phyloP scores from a whole-genome alignment of 495 filamentous ascomycete species.

The Tuber indicum region DNA sequence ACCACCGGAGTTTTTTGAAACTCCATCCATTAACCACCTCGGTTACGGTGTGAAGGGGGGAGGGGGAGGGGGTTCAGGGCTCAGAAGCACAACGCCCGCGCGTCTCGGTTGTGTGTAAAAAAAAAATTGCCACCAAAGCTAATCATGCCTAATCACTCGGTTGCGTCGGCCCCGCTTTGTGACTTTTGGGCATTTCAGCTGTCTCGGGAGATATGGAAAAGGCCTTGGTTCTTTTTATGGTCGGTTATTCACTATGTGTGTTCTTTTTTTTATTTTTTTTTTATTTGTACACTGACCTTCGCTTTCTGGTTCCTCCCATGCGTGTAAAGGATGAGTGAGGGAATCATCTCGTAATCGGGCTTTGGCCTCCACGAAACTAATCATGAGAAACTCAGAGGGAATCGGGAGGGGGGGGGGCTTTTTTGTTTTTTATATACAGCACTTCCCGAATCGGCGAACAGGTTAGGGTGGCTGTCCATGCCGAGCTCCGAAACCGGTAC shows the following conservation, averaged over 20 bases:
- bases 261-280: too few species aligned
- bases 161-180: not conserved
- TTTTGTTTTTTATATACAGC: not conserved
- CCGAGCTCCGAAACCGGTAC: not conserved
- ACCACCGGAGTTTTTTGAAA: not conserved
- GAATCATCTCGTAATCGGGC: too few species aligned
- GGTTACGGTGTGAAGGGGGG: not conserved
- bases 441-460: not conserved
- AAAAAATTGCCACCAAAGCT: not conserved
- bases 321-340: too few species aligned
- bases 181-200: not conserved
- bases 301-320: too few species aligned
- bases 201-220: not conserved
- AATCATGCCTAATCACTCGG: not conserved
- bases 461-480: not conserved
- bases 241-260: not conserved
- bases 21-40: not conserved
- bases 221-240: not conserved
- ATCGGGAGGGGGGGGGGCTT: not conserved
- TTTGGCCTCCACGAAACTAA: not conserved
- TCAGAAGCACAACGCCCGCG: too few species aligned
- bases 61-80: not conserved
- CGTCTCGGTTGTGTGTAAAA: not conserved
- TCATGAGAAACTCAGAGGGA: not conserved
- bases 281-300: too few species aligned